These are phyloP conservation scores for Gymnopilus dilepis DNA, from an alignment of 768 basidiomycete genomes.

Conservation along the genomic window DNA sequence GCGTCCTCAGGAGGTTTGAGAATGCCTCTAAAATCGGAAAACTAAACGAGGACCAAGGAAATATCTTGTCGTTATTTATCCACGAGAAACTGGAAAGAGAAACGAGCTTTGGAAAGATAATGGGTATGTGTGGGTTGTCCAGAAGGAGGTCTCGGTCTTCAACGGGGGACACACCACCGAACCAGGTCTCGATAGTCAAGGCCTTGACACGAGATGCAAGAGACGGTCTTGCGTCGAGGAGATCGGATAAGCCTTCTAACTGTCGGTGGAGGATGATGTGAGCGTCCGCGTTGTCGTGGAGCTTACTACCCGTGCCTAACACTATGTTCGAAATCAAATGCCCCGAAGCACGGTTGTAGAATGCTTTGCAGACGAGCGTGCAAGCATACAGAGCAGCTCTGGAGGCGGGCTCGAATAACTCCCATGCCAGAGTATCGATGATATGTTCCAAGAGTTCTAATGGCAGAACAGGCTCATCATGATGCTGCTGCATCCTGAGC, in stretches of 20 bases:
- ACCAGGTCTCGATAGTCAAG: constrained; percentile 5
- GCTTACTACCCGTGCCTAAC: neutral
- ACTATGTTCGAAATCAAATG: constrained; percentile 9
- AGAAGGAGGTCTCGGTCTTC: neutral
- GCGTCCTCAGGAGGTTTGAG: neutral
- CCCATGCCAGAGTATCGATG: constrained; percentile 9
- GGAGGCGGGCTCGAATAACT: neutral
- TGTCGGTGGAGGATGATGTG: neutral
- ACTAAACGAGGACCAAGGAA: constrained; percentile 8
- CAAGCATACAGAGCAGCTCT: constrained; percentile 2
- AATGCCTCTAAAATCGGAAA: neutral
- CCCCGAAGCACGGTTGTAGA: constrained; percentile 13
- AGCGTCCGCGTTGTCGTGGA: neutral
- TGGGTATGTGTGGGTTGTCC: constrained; percentile 1
- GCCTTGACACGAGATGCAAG: constrained; percentile 10
- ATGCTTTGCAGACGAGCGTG: constrained; percentile 13
- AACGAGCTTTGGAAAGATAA: constrained; percentile 5
- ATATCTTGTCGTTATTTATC: neutral
- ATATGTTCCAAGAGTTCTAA: constrained; percentile 14
- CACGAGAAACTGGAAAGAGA: constrained; percentile 12
- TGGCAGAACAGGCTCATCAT: neutral
- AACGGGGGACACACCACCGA: neutral
- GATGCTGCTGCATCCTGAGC: neutral
- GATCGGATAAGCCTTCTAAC: neutral
- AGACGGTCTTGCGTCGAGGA: constrained; percentile 1